Evolutionary conservation across 2,329 filamentous ascomycete genomes (phyloP).

Genomic region (Calonectria multiphialidica): DNA sequence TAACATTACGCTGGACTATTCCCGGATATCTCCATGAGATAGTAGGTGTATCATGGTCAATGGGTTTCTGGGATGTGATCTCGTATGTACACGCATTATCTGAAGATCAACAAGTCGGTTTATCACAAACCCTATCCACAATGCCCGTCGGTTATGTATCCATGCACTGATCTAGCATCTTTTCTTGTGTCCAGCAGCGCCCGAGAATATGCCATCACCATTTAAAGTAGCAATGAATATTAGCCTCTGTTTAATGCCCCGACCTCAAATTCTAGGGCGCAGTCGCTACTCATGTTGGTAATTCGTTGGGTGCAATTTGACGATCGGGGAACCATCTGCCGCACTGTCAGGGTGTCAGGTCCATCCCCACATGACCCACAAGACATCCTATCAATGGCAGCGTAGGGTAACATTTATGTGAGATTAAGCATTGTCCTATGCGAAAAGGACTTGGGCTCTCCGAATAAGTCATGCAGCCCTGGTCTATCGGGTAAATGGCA

Average conservation of each 20-base stretch:
- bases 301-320: neutral
- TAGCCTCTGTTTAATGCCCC: too few species aligned
- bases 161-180: neutral
- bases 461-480: neutral
- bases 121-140: neutral
- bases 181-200: too few species aligned
- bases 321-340: neutral
- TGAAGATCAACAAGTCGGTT: neutral
- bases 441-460: neutral
- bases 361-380: neutral
- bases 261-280: too few species aligned
- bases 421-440: slow-evolving; percentile 6
- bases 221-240: too few species aligned
- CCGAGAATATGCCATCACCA: neutral
- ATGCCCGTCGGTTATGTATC: neutral
- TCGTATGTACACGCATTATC: neutral
- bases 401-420: neutral
- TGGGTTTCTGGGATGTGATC: neutral
- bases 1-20: slow-evolving; percentile 3
- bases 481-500: neutral
- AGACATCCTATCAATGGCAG: neutral
- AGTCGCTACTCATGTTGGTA: neutral
- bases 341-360: neutral
- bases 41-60: neutral
- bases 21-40: neutral